Evolutionary conservation across 345 rosid genomes (phyloP).

Genomic region (Eutrema japonicum): DNA sequence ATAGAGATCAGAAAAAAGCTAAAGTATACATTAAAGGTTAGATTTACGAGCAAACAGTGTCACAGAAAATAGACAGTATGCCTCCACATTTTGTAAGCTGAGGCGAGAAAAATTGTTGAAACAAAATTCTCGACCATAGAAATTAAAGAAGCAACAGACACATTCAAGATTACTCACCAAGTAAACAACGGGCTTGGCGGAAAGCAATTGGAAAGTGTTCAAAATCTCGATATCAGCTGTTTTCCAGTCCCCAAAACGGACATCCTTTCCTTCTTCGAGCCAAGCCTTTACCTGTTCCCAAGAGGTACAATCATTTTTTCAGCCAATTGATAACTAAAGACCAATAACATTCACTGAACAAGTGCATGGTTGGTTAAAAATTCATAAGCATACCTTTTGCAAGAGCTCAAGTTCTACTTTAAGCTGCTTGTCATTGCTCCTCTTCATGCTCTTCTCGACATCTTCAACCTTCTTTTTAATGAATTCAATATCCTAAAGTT

Average conservation of each 20-base stretch:
- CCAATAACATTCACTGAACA: conserved; percentile 7
- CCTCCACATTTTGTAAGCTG: neutral
- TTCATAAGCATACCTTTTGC: conserved; percentile 37
- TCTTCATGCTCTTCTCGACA: conserved; percentile 96
- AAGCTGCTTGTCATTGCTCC: conserved; percentile 96
- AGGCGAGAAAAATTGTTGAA: neutral
- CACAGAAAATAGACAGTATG: conserved; percentile 7
- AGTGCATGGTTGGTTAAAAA: neutral
- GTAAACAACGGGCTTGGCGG: conserved; percentile 97
- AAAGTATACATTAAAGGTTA: neutral
- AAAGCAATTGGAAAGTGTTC: conserved; percentile 92
- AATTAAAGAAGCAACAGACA: conserved; percentile 27
- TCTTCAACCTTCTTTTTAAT: conserved; percentile 81
- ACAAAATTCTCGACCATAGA: conserved; percentile 2
- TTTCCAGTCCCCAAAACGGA: conserved; percentile 97
- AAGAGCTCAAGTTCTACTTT: conserved; percentile 79
- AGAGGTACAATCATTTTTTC: conserved; percentile 27
- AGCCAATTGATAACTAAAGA: neutral
- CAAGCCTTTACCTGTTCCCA: conserved; percentile 71
- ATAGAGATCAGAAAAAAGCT: conserved; percentile 13
- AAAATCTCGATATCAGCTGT: conserved; percentile 92
- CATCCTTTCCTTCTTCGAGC: conserved; percentile 84
- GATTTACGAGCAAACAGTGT: neutral
- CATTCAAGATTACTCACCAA: conserved; percentile 55
- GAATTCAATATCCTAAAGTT: conserved; percentile 84